Evolutionary conservation across 1,139 yeast species (phyloP), one percentile per base, ranked within the genome.

Genomic region (Scheffersomyces parashehatae): DNA sequence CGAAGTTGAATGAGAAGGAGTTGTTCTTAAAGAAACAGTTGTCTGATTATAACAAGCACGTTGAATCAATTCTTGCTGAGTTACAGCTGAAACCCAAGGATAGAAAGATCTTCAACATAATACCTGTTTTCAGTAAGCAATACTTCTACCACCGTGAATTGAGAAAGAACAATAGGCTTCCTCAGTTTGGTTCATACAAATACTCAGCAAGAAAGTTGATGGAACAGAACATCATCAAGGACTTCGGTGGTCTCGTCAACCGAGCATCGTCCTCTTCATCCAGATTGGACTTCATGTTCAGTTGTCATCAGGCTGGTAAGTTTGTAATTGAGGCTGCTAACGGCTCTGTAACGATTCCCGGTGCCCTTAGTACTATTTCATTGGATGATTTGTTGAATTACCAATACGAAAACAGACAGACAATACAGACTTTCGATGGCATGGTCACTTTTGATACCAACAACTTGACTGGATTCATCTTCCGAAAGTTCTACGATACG

Each of bases 121-220:
- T 78, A 36, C 75, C 88, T 26, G 85, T 86, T 2, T 87, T 88
- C 64, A 83, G 91, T 32, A 85, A 82, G 57, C 95, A 88, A 53
- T 87, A 84, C 64, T 86, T 85, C 65, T 87, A 86, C 57, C 86
- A 83, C 56, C 70, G 91, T 30, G 89, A 84, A 50, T 68, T 88
- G 53, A 82, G 83, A 54, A 82, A 77, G 65, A 63, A 80, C 39
- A 88, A 93, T 29, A 72, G 84, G 38, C 67, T 83, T 37, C 91
- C 95, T 2, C 81, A 79, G 56, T 88, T 85, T 62, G 96, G 96
- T 7, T 87, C 95, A 0, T 88, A 83, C 67, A 88, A 86, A 64
- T 88, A 88, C 66, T 77, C 89, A 0, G 85, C 89, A 3, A 84
- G 87, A 48, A 85, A 83, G 55, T 71, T 93, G 41, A 73, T 79